Evolutionary conservation across 1,139 yeast species (phyloP).

Genomic region (Debaryomyces singareniensis): DNA sequence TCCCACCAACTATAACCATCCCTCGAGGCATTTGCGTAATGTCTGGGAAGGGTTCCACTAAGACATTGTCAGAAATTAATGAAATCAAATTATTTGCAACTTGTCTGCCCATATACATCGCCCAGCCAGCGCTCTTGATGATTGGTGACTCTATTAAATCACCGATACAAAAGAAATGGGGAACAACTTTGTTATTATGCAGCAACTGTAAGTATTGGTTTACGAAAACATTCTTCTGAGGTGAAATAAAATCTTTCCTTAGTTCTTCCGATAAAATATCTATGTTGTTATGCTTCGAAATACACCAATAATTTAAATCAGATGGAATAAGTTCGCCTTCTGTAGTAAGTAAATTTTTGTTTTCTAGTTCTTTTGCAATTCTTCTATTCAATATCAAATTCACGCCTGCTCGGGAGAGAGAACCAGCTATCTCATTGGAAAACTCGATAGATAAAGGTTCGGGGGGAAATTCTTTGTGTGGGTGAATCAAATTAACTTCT

Average conservation of each 20-base stretch:
- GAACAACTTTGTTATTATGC: constrained; percentile 10
- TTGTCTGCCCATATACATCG: constrained; percentile 38
- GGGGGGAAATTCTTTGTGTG: constrained; percentile 34
- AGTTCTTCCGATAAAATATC: constrained; percentile 15
- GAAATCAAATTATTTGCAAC: constrained; percentile 30
- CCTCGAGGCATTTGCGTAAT: constrained; percentile 28
- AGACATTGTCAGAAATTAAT: constrained; percentile 15
- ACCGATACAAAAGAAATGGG: constrained; percentile 32
- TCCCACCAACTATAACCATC: constrained; percentile 40
- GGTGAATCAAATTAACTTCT: constrained; percentile 33
- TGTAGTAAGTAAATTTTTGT: constrained; percentile 26
- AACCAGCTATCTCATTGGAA: constrained; percentile 18
- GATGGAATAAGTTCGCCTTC: constrained; percentile 24
- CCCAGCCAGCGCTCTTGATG: constrained; percentile 45
- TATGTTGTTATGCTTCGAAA: constrained; percentile 34
- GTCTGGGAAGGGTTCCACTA: constrained; percentile 34
- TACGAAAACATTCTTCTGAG: constrained; percentile 23
- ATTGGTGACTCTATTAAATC: constrained; percentile 37
- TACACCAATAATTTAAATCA: constrained; percentile 40
- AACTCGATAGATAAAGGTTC: constrained; percentile 32
- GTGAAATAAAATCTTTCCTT: constrained; percentile 14
- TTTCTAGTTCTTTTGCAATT: constrained; percentile 16
- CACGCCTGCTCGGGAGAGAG: constrained; percentile 18
- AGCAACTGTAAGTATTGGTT: constrained; percentile 33
- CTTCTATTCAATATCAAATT: constrained; percentile 19